Evolutionary conservation across 306 rosid genomes (phyloP).

Genomic region (Castanopsis chinensis): DNA sequence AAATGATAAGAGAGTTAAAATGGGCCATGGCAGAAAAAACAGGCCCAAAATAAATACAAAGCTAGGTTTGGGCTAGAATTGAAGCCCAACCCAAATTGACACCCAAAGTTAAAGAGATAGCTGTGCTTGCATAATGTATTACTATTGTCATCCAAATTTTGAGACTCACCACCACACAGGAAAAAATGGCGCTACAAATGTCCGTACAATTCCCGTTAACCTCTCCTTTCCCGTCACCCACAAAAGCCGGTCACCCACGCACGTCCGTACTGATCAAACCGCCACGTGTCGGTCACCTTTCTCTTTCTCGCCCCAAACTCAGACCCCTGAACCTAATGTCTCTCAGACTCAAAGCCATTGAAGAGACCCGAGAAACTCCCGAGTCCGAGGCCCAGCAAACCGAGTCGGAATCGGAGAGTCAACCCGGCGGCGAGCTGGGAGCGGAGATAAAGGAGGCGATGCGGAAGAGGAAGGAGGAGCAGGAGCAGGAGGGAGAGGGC

Average conservation of each 20-base stretch:
- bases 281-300: not conserved
- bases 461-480: conserved; percentile 60
- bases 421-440: conserved; percentile 35
- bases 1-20: too few species aligned
- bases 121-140: not conserved
- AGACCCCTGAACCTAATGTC: not conserved
- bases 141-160: conserved; percentile 15
- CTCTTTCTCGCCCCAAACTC: not conserved
- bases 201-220: conserved; percentile 13
- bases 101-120: not conserved
- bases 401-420: conserved; percentile 5
- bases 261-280: conserved; percentile 14
- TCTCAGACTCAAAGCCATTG: conserved; percentile 35
- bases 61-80: not conserved
- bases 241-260: not conserved
- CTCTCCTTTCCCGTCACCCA: conserved; percentile 17
- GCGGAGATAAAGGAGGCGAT: conserved; percentile 73
- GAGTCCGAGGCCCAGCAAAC: conserved; percentile 34
- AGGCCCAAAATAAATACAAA: too few species aligned
- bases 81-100: not conserved
- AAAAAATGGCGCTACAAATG: conserved; percentile 25
- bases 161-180: not conserved
- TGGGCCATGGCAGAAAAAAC: not conserved
- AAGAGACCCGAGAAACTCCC: conserved; percentile 54
- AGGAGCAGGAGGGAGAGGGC: conserved; percentile 37